Evolutionary conservation across 306 rosid genomes (phyloP).

Genomic region (Begonia peltatifolia): DNA sequence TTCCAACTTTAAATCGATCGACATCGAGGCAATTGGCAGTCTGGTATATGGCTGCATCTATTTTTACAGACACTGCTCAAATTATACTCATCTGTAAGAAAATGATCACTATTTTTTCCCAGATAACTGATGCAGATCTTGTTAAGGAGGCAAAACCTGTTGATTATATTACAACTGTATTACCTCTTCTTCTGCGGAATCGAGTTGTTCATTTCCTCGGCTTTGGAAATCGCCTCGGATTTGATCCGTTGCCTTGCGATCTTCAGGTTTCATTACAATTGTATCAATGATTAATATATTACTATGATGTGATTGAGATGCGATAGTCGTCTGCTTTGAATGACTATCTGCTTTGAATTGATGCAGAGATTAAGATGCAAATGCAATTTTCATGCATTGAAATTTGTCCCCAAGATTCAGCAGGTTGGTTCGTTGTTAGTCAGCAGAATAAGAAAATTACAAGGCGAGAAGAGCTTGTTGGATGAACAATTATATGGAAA

Average conservation of each 20-base stretch:
- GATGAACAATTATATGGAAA: conserved; percentile 72
- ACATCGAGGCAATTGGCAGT: conserved; percentile 66
- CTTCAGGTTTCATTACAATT: conserved; percentile 45
- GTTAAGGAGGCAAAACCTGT: conserved; percentile 69
- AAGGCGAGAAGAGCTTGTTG: conserved; percentile 33
- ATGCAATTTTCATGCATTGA: conserved; percentile 89
- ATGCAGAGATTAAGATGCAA: conserved; percentile 85
- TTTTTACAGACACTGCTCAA: not conserved
- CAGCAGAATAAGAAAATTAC: conserved; percentile 50
- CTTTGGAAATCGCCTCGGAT: conserved; percentile 88
- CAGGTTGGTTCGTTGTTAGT: conserved; percentile 54
- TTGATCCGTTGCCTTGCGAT: conserved; percentile 61
- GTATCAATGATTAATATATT: no score
- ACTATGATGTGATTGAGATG: not conserved
- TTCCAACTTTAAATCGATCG: conserved; percentile 43
- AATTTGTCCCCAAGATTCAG: conserved; percentile 65
- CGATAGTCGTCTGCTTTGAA: conserved; percentile 5
- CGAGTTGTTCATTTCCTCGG: conserved; percentile 80
- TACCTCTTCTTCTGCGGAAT: conserved; percentile 56
- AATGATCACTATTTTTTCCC: conserved; percentile 16
- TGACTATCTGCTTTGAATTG: conserved; percentile 6
- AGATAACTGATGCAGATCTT: conserved; percentile 89
- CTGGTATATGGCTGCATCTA: conserved; percentile 26
- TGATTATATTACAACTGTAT: conserved; percentile 47
- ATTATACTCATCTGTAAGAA: conserved; percentile 4